Evolutionary conservation across 768 basidiomycete genomes (phyloP), one percentile per base, ranked within the genome.

Genomic region (Macrolepiota albuminosa): DNA sequence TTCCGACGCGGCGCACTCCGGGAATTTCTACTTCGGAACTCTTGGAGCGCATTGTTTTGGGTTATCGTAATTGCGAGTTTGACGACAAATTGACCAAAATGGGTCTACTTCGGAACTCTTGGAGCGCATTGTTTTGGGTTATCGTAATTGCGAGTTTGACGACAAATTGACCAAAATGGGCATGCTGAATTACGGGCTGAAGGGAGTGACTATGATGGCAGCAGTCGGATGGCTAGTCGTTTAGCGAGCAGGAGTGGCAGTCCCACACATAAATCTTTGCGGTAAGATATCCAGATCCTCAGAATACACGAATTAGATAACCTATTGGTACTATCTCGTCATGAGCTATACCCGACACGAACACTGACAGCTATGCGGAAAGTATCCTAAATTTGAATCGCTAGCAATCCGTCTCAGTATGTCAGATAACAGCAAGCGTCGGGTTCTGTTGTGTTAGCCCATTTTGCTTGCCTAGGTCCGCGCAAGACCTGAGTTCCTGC

Each of bases 1-100:
- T 98, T 46, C 96, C 97, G 0, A 99, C 96, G 2, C 84, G 94
- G 14, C 88, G 96, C 55, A 98, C 97, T 4, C 93, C 93, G 0
- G 93, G 94, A 9, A 84, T 98, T 9, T 97, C 95, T 10, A 99
- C 97, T 0, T 96, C 95, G 0, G 89, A 91, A 40, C 81, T 98
- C 21, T 82, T 99, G 40, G 93, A 93, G 69, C 88, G 97, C 29
- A 95, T 98, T 68, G 91, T 98, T 18, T 80, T 83, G 16, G 87
- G 89, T 16, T 98, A 98, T 72, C 82, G 93, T 29, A 84, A 84
- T 48, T 81, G 91, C 18, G 84, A 88, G 61, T 95, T 96, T 70
- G 96, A 98, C 71, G 81, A 80, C 55, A 99, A 98, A 75, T 75
- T 98, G 45, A 84, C 83, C 59, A 93, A 88, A 78, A 96, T 97